Conservation (phyloP, 805 yeast genomes). For the Sugiyamaella floridensis region DNA sequence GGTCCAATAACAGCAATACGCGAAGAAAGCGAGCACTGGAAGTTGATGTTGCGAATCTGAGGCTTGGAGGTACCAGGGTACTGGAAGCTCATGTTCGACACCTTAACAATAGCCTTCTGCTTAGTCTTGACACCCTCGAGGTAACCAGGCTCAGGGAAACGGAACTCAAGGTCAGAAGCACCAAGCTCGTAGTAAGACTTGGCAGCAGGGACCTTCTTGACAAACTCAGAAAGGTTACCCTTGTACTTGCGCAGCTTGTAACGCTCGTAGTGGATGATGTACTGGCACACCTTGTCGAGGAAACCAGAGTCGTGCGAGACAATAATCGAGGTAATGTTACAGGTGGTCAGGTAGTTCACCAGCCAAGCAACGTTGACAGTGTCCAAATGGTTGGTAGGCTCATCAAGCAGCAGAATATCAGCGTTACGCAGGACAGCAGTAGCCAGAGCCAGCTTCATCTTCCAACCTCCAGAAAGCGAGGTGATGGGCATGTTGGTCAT, state of each 20-base stretch:
- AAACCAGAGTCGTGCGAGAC: conserved; percentile 99
- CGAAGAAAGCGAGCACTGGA: conserved; percentile 98
- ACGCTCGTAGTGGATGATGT: conserved; percentile 99
- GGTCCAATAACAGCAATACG: conserved; percentile 99
- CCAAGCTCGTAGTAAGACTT: conserved; percentile 98
- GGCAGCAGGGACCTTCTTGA: conserved; percentile 97
- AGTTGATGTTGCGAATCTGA: conserved; percentile 81
- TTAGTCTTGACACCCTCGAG: conserved; percentile 99
- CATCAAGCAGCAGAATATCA: conserved; percentile 73
- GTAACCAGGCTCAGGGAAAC: conserved; percentile 99
- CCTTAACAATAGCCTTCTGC: conserved; percentile 99
- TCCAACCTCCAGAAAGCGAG: conserved; percentile 99
- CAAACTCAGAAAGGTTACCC: conserved; percentile 99
- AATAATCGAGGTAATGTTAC: conserved; percentile 97
- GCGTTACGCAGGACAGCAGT: conserved; percentile 99
- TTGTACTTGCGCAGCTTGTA: conserved; percentile 99
- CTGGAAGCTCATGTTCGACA: conserved; percentile 95
- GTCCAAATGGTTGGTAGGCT: conserved; percentile 99
- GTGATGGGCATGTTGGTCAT: conserved; percentile 92
- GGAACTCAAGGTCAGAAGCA: conserved; percentile 94
- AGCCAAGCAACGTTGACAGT: conserved; percentile 99
- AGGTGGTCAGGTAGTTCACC: conserved; percentile 96
- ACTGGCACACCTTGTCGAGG: conserved; percentile 95
- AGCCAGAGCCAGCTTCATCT: conserved; percentile 99
- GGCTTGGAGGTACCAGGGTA: conserved; percentile 98